These are phyloP conservation scores for Suillus spraguei DNA, from an alignment of 768 basidiomycete species.

Conservation along the genomic window DNA sequence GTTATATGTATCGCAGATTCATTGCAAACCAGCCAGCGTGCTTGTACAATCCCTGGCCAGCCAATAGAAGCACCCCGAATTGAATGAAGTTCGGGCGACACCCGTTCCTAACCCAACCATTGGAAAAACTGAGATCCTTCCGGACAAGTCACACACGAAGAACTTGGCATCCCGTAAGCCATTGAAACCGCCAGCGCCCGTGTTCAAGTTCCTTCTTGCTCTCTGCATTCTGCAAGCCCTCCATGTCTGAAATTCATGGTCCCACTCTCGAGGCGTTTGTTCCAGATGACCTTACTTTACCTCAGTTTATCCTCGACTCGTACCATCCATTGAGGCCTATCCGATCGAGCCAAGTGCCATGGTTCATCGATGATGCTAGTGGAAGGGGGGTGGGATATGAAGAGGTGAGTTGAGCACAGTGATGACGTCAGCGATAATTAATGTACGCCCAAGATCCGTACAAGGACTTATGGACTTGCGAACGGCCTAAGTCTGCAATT, in stretches of 20 bases:
- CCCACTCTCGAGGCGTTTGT: conserved; percentile 40
- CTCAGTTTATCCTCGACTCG: conserved; percentile 64
- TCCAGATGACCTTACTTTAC: conserved; percentile 64
- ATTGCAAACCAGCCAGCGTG: not conserved
- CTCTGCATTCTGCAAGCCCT: not conserved
- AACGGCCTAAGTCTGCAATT: conserved; percentile 53
- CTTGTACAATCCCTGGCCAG: not conserved
- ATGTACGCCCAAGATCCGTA: conserved; percentile 32
- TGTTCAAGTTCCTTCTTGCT: not conserved
- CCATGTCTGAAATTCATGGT: conserved; percentile 31
- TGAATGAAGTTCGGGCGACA: not conserved
- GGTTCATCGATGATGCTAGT: conserved; percentile 61
- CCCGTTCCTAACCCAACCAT: not conserved
- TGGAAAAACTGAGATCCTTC: not conserved
- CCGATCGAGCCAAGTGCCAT: conserved; percentile 48
- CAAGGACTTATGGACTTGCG: conserved; percentile 53
- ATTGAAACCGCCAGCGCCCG: not conserved
- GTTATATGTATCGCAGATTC: not conserved
- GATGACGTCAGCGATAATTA: conserved; percentile 4
- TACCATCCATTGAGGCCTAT: conserved; percentile 45
- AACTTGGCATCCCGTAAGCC: not conserved
- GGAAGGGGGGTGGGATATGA: conserved; percentile 45
- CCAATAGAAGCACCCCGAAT: not conserved
- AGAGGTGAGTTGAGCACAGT: conserved; percentile 42
- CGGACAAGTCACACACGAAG: not conserved